Evolutionary conservation across 768 basidiomycete genomes (phyloP), one percentile per base, ranked within the genome.

Genomic region (Tricholomella constricta): DNA sequence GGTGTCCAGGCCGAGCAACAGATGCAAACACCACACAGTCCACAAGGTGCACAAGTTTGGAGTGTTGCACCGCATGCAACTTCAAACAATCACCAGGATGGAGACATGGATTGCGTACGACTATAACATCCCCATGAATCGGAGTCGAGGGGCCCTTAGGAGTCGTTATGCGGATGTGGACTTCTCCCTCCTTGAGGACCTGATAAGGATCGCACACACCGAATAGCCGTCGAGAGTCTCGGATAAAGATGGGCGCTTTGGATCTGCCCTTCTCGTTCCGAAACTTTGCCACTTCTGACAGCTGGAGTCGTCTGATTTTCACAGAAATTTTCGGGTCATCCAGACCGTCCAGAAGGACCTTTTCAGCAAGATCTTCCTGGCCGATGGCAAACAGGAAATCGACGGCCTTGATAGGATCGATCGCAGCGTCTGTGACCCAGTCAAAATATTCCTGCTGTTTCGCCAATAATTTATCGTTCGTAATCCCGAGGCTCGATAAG

Each of bases 21-120:
- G 79, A 77, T 1, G 86, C 80, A 56, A 88, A 88, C 2, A 88
- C 84, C 15, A 88, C 69, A 52, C 85, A 88, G 50, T 88, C 86
- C 0, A 84, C 75, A 0, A 88, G 74, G 61, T 87, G 84, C 5
- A 74, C 61, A 14, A 87, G 65, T 14, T 71, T 62, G 2, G 75
- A 72, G 53, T 81, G 69, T 45, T 80, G 63, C 1, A 81, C 84
- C 0, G 85, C 86, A 9, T 84, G 71, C 1, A 87, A 71, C 60
- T 87, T 88, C 46, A 87, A 62, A 52, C 81, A 83, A 62, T 87
- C 45, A 82, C 83, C 85, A 19, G 86, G 84, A 66, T 87, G 83
- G 40, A 87, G 73, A 56, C 85, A 88, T 0, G 86, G 86, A 62
- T 88, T 88, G 19, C 85, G 71, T 4, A 86, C 83, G 4, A 87